Evolutionary conservation across 208 protist genomes (phyloP), one percentile per base, ranked within the genome.

Genomic region (Porcisia hertigi): DNA sequence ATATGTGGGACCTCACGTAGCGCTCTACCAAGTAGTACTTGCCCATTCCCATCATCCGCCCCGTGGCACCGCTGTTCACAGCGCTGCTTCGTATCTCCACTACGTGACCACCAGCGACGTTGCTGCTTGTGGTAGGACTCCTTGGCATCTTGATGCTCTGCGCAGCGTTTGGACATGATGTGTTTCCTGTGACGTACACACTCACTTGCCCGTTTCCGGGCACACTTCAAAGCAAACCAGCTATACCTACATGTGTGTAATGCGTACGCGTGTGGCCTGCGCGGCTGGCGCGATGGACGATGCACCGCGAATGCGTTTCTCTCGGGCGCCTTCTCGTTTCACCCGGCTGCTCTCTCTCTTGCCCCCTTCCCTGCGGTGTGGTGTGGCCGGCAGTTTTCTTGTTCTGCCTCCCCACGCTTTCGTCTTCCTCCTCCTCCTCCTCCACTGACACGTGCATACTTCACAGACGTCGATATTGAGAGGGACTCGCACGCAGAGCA

Each of bases 141-240:
- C 62, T 20, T 66, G 62, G 62, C 62, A 66, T 47, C 18, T 23
- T 18, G 39, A 41, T 23, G 34, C 25, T 6, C 57, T 62, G 36
- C 57, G 23, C 57, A 62, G 57, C 62, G 62, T 67, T 30, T 67
- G 62, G 62, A 18, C 62, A 25, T 67, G 62, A 67, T 20, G 34
- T 16, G 39, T 20, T 25, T 45, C 39, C 16, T 67, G 39, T 62
- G 57, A 25, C 57, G 57, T 39, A 62, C 36, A 23, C 25, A 23
- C 54, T 25, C 54, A 23, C 25, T 16, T 18, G 57, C 18, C 25
- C 57, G 57, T 36, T 23, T 30, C 23, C 36, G 57, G 11, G 25
- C 57, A 62, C n/a, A 62, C 57, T 34, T 30, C 7, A 25, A 0
- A 62, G 25, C 25, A 20, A 36, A 20, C 16, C 4, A 20, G n/a